Evolutionary conservation across 257 asterid species (phyloP).

Genomic region (Rubia yunnanensis): DNA sequence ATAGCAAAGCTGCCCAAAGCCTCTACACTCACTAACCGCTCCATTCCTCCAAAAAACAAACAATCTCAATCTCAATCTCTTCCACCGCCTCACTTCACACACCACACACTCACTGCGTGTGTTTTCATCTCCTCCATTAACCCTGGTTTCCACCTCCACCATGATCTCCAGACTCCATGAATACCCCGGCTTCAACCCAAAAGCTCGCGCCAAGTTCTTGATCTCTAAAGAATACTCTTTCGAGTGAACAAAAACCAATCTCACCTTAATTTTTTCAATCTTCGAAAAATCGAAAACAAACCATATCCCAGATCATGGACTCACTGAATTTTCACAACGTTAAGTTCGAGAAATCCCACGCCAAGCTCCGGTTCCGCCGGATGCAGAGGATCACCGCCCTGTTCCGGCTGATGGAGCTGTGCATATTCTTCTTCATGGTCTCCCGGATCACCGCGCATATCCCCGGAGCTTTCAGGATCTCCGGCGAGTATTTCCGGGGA

Average conservation of each 20-base stretch:
- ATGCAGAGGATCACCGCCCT: constrained; percentile 19
- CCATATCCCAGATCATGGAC: too few relatives aligned
- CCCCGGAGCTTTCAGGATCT: constrained; percentile 21
- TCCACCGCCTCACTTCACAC: not conserved
- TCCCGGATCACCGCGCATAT: constrained; percentile 30
- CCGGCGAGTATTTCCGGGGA: constrained; percentile 36
- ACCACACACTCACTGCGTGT: constrained; percentile 10
- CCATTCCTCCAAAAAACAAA: constrained; percentile 2
- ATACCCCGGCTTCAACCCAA: constrained; percentile 5
- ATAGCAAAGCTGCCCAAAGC: constrained; percentile 17
- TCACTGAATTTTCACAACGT: constrained; percentile 17
- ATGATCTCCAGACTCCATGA: not conserved
- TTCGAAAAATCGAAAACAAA: too few relatives aligned
- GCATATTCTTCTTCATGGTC: constrained; percentile 19
- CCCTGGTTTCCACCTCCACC: not conserved
- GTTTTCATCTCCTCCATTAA: not conserved
- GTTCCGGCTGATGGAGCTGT: constrained; percentile 26
- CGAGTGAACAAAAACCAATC: constrained; percentile 2
- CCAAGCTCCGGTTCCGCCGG: constrained; percentile 14
- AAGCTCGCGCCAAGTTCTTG: constrained; percentile 14
- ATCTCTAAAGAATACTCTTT: constrained; percentile 19
- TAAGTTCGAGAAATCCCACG: constrained; percentile 25
- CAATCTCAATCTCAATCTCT: not conserved
- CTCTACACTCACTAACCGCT: constrained; percentile 11
- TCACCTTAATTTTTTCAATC: too few relatives aligned